phyloP scores from a whole-genome alignment of 345 rosid genomes.

The Citrus unshiu region DNA sequence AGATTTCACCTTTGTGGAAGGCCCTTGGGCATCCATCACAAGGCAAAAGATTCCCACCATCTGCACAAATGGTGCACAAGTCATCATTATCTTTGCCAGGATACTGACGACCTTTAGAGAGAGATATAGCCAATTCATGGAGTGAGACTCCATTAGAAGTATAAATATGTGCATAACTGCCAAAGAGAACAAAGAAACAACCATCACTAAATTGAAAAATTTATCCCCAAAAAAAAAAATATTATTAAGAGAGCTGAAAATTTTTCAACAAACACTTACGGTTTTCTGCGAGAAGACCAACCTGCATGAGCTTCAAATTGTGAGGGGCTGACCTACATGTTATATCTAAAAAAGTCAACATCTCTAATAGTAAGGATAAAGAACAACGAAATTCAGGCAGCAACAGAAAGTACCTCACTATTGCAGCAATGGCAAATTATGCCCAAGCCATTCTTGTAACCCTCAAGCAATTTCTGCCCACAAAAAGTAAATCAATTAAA shows the following conservation, averaged over 20 bases:
- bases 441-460: conserved; percentile 81
- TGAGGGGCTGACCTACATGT: conserved; percentile 89
- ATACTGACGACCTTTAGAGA: conserved; percentile 65
- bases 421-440: conserved; percentile 92
- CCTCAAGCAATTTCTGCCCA: conserved; percentile 85
- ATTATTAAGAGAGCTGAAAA: background rate
- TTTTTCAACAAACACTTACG: conserved; percentile 45
- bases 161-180: conserved; percentile 91
- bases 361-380: conserved; percentile 3
- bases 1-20: conserved; percentile 73
- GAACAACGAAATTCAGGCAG: conserved; percentile 15
- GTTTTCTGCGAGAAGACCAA: conserved; percentile 94
- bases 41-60: conserved; percentile 91
- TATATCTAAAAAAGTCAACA: conserved; percentile 18
- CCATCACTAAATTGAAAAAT: conserved; percentile 1
- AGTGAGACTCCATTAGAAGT: conserved; percentile 97
- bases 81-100: conserved; percentile 81
- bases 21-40: conserved; percentile 99
- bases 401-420: conserved; percentile 58
- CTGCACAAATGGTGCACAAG: conserved; percentile 85
- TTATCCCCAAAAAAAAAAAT: background rate
- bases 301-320: conserved; percentile 99
- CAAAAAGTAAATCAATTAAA: conserved; percentile 28
- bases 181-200: conserved; percentile 22
- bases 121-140: conserved; percentile 88